These are phyloP conservation scores for Boletellus sp. DNA, from an alignment of 768 basidiomycete species.

Conservation along the genomic window DNA sequence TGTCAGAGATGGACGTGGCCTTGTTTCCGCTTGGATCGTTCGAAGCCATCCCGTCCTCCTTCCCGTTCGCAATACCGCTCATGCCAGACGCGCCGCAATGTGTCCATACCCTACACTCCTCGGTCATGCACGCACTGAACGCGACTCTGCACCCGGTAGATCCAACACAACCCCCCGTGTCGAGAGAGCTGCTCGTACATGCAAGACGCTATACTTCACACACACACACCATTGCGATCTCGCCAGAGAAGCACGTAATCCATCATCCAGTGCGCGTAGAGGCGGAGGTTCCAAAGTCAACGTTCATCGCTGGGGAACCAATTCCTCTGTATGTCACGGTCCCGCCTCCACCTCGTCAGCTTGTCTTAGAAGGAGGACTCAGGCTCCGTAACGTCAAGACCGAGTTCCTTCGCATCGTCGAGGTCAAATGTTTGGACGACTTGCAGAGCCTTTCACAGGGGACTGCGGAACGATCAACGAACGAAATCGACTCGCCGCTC, in stretches of 20 bases:
- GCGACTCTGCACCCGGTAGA: constrained; percentile 60
- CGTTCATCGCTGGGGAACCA: constrained; percentile 66
- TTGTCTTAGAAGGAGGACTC: constrained; percentile 66
- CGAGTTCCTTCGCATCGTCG: constrained; percentile 69
- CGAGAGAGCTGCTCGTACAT: constrained; percentile 62
- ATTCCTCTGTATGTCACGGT: constrained; percentile 80
- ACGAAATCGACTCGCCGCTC: constrained; percentile 14
- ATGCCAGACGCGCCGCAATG: constrained; percentile 80
- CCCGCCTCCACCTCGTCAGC: constrained; percentile 65
- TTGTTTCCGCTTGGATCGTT: constrained; percentile 37
- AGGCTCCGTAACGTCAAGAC: constrained; percentile 76
- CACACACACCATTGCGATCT: constrained; percentile 47
- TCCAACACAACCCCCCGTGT: constrained; percentile 35
- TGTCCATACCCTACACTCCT: constrained; percentile 70
- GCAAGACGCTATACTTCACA: constrained; percentile 74
- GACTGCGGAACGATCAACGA: constrained; percentile 12
- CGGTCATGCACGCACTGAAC: constrained; percentile 64
- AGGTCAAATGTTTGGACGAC: constrained; percentile 46
- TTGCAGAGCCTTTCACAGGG: constrained; percentile 27
- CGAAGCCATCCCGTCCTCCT: constrained; percentile 51
- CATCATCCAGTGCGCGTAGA: constrained; percentile 65
- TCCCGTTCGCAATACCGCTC: constrained; percentile 81
- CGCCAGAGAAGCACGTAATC: constrained; percentile 56
- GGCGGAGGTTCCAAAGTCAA: constrained; percentile 68
- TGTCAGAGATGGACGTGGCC: constrained; percentile 54